A percentile compares a stretch with the other conserved stretches of the same genome.
These are phyloP conservation scores for Ehretia macrophylla DNA, from an alignment of 257 asterid genomes.

Conservation along the genomic window DNA sequence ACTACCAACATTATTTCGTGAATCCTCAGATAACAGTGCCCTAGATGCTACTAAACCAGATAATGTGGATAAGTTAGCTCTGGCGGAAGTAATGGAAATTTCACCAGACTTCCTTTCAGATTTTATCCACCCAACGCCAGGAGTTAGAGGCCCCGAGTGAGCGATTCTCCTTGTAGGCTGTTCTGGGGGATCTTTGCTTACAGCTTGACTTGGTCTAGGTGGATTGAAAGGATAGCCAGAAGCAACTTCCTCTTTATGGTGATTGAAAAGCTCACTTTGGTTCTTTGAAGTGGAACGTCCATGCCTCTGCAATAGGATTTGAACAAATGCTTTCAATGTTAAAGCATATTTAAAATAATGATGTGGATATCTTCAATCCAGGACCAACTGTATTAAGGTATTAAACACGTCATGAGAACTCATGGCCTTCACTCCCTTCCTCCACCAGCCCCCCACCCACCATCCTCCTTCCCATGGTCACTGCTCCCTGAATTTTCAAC, in stretches of 20 bases:
- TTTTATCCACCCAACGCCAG: slow-evolving; percentile 41
- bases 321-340: too few species aligned
- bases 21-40: slow-evolving; percentile 40
- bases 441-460: too few species aligned
- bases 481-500: too few species aligned
- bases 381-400: not conserved
- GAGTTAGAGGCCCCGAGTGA: slow-evolving; percentile 69
- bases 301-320: slow-evolving; percentile 41
- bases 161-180: slow-evolving; percentile 33
- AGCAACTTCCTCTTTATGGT: slow-evolving; percentile 32
- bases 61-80: slow-evolving; percentile 32
- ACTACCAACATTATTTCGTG: slow-evolving; percentile 23
- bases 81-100: slow-evolving; percentile 23
- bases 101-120: slow-evolving; percentile 39
- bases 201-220: slow-evolving; percentile 25
- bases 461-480: too few species aligned
- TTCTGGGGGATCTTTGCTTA: slow-evolving; percentile 28
- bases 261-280: slow-evolving; percentile 35
- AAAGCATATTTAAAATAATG: not conserved
- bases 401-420: too few species aligned
- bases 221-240: slow-evolving; percentile 33
- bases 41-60: slow-evolving; percentile 53
- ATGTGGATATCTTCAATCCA: not conserved
- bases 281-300: slow-evolving; percentile 41
- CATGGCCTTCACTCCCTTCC: too few species aligned